These are phyloP conservation scores for Volutella citrinella DNA, from an alignment of 2,329 filamentous ascomycete species.

Conservation along the genomic window DNA sequence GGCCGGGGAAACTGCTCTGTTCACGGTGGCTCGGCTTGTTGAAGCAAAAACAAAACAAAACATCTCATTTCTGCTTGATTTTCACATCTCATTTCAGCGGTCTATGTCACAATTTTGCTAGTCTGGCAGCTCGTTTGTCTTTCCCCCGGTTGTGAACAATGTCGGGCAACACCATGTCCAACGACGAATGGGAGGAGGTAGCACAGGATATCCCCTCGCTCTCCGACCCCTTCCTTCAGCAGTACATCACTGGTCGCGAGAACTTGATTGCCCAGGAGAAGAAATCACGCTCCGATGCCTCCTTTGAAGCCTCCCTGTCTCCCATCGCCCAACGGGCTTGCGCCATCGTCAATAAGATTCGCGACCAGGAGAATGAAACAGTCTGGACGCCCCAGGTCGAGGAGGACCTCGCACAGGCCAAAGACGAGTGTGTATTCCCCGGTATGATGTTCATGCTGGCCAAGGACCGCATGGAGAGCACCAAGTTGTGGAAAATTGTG, in stretches of 20 bases:
- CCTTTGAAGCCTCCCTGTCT: conserved; percentile 72
- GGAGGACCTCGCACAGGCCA: conserved; percentile 61
- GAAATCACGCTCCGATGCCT: conserved; percentile 70
- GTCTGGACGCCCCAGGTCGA: conserved; percentile 76
- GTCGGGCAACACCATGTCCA: conserved; percentile 36
- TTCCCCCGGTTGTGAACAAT: conserved; percentile 22
- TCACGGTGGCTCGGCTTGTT: not conserved
- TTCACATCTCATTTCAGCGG: too few relatives aligned
- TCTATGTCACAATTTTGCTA: too few relatives aligned
- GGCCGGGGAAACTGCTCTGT: not conserved
- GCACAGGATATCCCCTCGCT: conserved; percentile 52
- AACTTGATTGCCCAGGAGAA: conserved; percentile 78
- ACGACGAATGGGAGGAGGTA: conserved; percentile 60
- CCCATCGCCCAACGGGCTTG: conserved; percentile 76
- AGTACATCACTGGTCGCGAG: conserved; percentile 74
- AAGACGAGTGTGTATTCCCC: conserved; percentile 67
- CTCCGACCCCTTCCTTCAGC: conserved; percentile 74
- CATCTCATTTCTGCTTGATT: too few relatives aligned
- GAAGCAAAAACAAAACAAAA: too few relatives aligned
- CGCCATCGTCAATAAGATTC: conserved; percentile 75
- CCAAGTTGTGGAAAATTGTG: conserved; percentile 81
- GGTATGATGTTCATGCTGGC: conserved; percentile 93
- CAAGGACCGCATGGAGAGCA: conserved; percentile 81
- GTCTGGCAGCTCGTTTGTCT: not conserved
- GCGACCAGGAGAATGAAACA: conserved; percentile 69